Evolutionary conservation across 768 basidiomycete genomes (phyloP), one percentile per base, ranked within the genome.

Genomic region (Boletus tomentosulus): DNA sequence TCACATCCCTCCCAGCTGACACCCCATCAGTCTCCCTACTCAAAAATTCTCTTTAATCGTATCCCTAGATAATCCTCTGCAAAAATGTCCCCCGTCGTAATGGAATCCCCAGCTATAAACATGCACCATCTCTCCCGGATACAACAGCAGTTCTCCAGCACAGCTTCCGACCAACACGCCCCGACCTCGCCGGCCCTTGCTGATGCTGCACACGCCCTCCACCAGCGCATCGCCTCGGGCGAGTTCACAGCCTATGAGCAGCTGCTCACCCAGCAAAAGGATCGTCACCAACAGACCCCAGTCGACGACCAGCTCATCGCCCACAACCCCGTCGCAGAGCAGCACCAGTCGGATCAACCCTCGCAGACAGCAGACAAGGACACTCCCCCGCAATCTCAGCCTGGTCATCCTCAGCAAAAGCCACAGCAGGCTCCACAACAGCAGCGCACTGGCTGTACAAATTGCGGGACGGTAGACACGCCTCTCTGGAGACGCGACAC

Each of bases 401-500:
- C 64, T 43, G 53, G 56, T 27, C 67, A 62, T 38, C 42, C 56
- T 3, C 67, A 59, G 6, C 60, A 61, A 35, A 62, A 51, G n/a
- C 41, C 48, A 34, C 69, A 66, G 57, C 66, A 64, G 45, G 57
- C 62, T 43, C 57, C 63, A 51, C 78, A 55, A 62, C 74, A 76
- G 44, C 72, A 78, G 31, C 76, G 78, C 31, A 67, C 65, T 7
- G 61, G 65, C 52, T 90, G 88, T 67, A 76, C 82, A 37, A 89
- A 88, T 69, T 90, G 92, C 71, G 84, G 83, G 16, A 86, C 87
- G n/a, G 74, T 78, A 6, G 79, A 83, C 57, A 91, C 89, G 52
- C 90, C 91, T 34, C 81, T 92, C 27, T 93, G 92, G 92, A 76
- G 90, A 62, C 80, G 90, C 61, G 89, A 89, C 67, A 74, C 78